Conservation (phyloP, 768 basidiomycete species). For the Aureoboletus auriporus region DNA sequence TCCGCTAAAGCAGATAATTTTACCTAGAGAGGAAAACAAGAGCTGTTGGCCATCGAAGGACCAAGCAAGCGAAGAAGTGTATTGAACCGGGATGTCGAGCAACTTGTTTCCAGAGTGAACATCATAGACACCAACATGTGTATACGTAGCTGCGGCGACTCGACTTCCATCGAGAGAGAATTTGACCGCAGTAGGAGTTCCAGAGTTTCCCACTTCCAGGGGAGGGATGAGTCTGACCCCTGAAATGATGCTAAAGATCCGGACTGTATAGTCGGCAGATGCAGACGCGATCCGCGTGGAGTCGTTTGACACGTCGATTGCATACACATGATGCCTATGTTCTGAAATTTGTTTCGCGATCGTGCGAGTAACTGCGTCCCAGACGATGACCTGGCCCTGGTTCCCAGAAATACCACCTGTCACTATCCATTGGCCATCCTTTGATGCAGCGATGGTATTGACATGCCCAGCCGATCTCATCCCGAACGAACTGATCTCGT, state of each 20-base stretch:
- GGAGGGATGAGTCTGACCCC: no score
- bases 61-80: neutral
- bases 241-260: neutral
- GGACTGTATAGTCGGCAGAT: neutral
- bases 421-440: constrained; percentile 4
- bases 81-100: neutral
- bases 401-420: neutral
- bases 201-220: no score
- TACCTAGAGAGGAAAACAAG: neutral
- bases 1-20: neutral
- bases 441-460: neutral
- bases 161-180: neutral
- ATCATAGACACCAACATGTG: neutral
- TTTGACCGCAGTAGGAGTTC: no score
- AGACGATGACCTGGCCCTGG: neutral
- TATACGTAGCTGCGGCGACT: neutral
- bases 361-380: neutral
- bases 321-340: neutral
- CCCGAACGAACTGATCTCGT: neutral
- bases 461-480: neutral
- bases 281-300: neutral
- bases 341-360: neutral
- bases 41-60: neutral
- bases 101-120: neutral
- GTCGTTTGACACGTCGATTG: constrained; percentile 1